Base-by-base conservation (phyloP, 257 asterid genomes). In the Solanum stenotomum region DNA sequence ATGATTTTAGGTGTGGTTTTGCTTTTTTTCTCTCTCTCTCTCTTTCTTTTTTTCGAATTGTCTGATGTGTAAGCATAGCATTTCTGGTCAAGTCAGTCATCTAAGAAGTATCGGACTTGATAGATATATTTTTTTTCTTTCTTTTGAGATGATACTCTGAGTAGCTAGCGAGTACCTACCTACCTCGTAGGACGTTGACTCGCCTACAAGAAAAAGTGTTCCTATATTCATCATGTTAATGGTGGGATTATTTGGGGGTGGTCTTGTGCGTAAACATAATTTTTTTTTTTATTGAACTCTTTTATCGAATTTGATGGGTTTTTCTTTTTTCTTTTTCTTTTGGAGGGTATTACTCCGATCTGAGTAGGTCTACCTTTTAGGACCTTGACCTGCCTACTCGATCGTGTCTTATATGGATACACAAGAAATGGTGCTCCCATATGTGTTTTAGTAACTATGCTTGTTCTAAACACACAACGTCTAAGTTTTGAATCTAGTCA, bases 1-100 rank as follows among this genome's bases (percentile, higher is more conserved):
- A 94, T 91, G 94, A 94, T 94, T 88, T 92, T 94, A 59, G 96
- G 96, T 93, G 59, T 29, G 85, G 10, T 18, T 63, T 12, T 42
- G 5, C 4, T 10, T 10, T 81, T 0, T 42, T 1, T 38, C 11
- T 31, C 4, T 16, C 27, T 40, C 0, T 27, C 0, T 29, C 14
- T 29, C 0, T 10, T 23, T 18, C 0, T 0, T 72, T 33, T 34
- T 34, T 5, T 18, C 15, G 2, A 72, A 1, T 0, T 0, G 6
- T 72, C 27, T 33, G 11, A 0, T 18, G 8, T 33, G 15, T 33
- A 33, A 72, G 27, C 44, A 72, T 8, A 31, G 0, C 4, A 9
- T 74, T 35, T 34, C 5, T 34, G 8, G 14, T 35, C 4, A 3
- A 35, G 27, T 1, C 4, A 5, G 10, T 20, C 49, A 20, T 2